Evolutionary conservation across 352 stramenopile species (phyloP).

Genomic region (Globisporangium solare): DNA sequence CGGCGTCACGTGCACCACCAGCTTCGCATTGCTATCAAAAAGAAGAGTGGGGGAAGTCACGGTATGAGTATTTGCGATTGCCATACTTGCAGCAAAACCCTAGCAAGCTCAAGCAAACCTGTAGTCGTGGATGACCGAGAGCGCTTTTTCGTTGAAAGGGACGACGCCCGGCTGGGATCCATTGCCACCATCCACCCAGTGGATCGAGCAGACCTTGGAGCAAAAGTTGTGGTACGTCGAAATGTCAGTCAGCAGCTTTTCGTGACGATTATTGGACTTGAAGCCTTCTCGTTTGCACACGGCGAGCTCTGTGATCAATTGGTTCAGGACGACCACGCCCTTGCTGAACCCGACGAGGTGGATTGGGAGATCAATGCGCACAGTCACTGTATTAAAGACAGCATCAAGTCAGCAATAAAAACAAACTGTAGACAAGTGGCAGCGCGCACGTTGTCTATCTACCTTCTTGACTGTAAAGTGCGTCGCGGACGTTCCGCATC

Average conservation of each 20-base stretch:
- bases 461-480: conserved; percentile 10
- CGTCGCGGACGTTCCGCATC: conserved; percentile 27
- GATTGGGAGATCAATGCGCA: conserved; percentile 46
- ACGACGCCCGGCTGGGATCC: conserved; percentile 38
- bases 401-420: background rate
- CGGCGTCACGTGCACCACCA: conserved; percentile 62
- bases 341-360: conserved; percentile 72
- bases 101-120: conserved; percentile 18
- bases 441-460: background rate
- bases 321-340: conserved; percentile 59
- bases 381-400: conserved; percentile 19
- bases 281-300: conserved; percentile 16
- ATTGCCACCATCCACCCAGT: conserved; percentile 64
- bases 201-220: conserved; percentile 39
- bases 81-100: background rate
- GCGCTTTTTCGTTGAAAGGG: conserved; percentile 26
- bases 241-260: conserved; percentile 7
- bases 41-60: conserved; percentile 2
- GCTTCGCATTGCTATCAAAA: conserved; percentile 22
- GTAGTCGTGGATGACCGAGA: conserved; percentile 31
- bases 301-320: conserved; percentile 63
- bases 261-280: conserved; percentile 15
- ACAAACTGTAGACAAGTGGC: background rate
- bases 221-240: conserved; percentile 24
- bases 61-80: background rate